phyloP scores from a whole-genome alignment of 163 green algal genomes.

The Scenedesmus sp. region DNA sequence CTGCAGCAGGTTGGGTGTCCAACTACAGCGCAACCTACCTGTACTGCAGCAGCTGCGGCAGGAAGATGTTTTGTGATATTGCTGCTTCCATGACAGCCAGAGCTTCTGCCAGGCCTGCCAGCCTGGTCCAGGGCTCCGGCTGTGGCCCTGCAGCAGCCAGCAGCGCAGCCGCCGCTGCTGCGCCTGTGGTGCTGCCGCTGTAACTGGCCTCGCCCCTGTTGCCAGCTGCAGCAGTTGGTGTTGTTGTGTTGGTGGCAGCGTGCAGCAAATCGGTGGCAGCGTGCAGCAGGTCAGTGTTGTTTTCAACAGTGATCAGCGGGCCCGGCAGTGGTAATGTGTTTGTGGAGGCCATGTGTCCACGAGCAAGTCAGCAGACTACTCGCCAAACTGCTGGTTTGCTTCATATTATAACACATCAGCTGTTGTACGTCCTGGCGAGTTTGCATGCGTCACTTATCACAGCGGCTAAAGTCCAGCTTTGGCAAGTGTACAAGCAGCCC shows the following conservation, averaged over 20 bases:
- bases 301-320: too few species aligned
- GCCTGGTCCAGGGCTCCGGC: conserved; percentile 40
- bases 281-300: too few species aligned
- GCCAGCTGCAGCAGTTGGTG: background rate
- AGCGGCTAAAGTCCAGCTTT: too few species aligned
- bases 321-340: too few species aligned
- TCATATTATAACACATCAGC: too few species aligned
- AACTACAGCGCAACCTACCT: conserved; percentile 40
- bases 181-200: background rate
- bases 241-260: background rate
- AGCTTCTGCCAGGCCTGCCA: conserved; percentile 69
- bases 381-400: too few species aligned
- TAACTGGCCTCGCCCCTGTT: background rate
- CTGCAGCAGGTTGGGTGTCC: background rate
- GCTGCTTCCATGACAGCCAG: conserved; percentile 80
- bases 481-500: background rate
- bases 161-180: conserved; percentile 26
- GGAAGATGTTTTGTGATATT: conserved; percentile 80
- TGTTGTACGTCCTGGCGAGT: too few species aligned
- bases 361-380: too few species aligned
- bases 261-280: too few species aligned
- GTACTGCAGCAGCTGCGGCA: conserved; percentile 83
- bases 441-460: too few species aligned
- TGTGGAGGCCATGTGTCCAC: too few species aligned
- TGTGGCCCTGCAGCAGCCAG: background rate